Percentiles rank a stretch among this genome's conserved stretches.
These are phyloP conservation scores for Gaeumannomyces tritici DNA, from an alignment of 2,329 filamentous ascomycete species.

Conservation along the genomic window DNA sequence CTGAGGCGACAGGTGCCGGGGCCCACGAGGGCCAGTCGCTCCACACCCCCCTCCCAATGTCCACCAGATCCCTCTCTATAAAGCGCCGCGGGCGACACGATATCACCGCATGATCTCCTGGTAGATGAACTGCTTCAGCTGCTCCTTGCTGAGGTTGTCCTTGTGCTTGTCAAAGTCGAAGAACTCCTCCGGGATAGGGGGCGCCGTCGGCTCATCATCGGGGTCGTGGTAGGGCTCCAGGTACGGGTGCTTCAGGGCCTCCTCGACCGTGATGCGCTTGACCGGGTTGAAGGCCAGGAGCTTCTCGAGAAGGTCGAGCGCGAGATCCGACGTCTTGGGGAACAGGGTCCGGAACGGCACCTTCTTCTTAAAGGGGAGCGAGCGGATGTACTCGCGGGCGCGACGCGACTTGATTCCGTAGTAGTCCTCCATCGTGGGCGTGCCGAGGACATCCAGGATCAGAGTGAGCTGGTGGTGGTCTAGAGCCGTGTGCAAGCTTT, in stretches of 20 bases:
- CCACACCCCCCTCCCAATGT: neutral
- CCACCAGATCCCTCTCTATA: neutral
- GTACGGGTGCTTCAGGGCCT: slow-evolving; percentile 94
- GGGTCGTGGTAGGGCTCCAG: slow-evolving; percentile 98
- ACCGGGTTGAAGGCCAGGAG: slow-evolving; percentile 96
- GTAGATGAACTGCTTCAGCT: slow-evolving; percentile 94
- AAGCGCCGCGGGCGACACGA: neutral
- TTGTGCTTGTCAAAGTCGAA: slow-evolving; percentile 99
- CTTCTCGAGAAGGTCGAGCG: slow-evolving; percentile 89
- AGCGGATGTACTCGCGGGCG: slow-evolving; percentile 95
- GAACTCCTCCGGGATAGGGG: slow-evolving; percentile 96
- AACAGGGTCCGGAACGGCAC: slow-evolving; percentile 95
- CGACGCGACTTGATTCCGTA: slow-evolving; percentile 98
- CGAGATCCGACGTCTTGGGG: slow-evolving; percentile 97
- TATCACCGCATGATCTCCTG: slow-evolving; percentile 79
- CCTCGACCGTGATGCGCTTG: slow-evolving; percentile 96
- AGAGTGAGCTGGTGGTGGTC: slow-evolving; percentile 97
- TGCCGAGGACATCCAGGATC: slow-evolving; percentile 93
- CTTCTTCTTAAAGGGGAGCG: slow-evolving; percentile 99
- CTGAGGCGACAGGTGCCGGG: neutral
- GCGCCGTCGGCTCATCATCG: slow-evolving; percentile 93
- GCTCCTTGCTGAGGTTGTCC: slow-evolving; percentile 95
- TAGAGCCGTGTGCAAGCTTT: slow-evolving; percentile 23
- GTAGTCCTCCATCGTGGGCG: slow-evolving; percentile 99
- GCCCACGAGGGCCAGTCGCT: neutral